Evolutionary conservation across 768 basidiomycete genomes (phyloP), one percentile per base, ranked within the genome.

Genomic region (Coprinellus micaceus): DNA sequence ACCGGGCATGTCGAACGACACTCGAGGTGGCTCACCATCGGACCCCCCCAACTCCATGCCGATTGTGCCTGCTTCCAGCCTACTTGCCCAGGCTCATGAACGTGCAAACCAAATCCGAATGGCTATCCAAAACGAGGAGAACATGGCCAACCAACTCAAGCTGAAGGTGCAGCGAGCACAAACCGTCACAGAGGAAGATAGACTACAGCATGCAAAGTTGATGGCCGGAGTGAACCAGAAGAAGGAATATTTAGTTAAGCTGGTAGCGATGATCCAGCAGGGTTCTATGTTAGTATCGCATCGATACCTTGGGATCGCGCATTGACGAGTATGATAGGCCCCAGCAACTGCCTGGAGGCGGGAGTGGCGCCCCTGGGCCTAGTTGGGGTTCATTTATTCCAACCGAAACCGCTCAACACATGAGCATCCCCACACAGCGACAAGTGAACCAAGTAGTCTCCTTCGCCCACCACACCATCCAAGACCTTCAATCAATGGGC

Each of bases 401-500:
- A 73, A 52, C 69, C n/a, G n/a, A n/a, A n/a, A n/a, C n/a, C n/a
- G n/a, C n/a, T n/a, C n/a, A n/a, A n/a, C n/a, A n/a, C n/a, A n/a
- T n/a, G n/a, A n/a, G n/a, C n/a, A n/a, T n/a, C n/a, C n/a, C n/a
- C n/a, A n/a, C n/a, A n/a, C n/a, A n/a, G n/a, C n/a, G n/a, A n/a
- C n/a, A n/a, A n/a, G n/a, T n/a, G n/a, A n/a, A n/a, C n/a, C n/a
- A n/a, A n/a, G n/a, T 85, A 17, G 61, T 85, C 45, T 66, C 68
- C 17, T 82, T 77, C 64, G 79, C 82, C 17, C 64, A 78, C 47
- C 59, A 72, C 52, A 71, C 78, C 13, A 71, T 71, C 1, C 67
- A 71, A 4, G 83, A 88, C 40, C 77, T 91, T 57, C 82, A 81
- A 12, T 70, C 70, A 13, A 77, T 73, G 39, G 76, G 76, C 13